These are phyloP conservation scores for Gloeophyllum trabeum DNA, from an alignment of 768 basidiomycete species.

Conservation along the genomic window DNA sequence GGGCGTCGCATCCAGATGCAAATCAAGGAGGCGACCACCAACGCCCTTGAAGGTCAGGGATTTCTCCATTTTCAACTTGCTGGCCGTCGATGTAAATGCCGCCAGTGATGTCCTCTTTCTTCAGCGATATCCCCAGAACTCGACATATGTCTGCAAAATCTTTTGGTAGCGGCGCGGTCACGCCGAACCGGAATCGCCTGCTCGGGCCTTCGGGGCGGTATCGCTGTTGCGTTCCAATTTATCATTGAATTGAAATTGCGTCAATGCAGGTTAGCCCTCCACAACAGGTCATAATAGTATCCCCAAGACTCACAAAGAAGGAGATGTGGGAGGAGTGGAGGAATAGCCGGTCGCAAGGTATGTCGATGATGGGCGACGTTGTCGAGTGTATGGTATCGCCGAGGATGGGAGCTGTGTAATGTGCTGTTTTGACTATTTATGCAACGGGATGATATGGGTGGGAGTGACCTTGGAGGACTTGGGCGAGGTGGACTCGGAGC, in stretches of 20 bases:
- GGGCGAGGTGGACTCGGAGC: constrained; percentile 52
- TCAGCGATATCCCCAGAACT: constrained; percentile 33
- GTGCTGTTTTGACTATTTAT: not conserved
- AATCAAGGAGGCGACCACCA: too few species aligned
- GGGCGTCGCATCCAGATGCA: too few species aligned
- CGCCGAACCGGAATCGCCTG: constrained; percentile 39
- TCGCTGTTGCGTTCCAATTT: constrained; percentile 35
- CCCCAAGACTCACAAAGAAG: constrained; percentile 31
- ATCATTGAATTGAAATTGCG: constrained; percentile 20
- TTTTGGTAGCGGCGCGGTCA: constrained; percentile 45
- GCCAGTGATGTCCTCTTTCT: too few species aligned
- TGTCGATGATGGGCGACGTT: constrained; percentile 10
- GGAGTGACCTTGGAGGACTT: constrained; percentile 32
- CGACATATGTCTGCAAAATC: constrained; percentile 44
- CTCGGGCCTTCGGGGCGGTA: constrained; percentile 22
- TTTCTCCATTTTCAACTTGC: too few species aligned
- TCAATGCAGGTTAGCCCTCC: not conserved
- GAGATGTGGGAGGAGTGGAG: constrained; percentile 51
- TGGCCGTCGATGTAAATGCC: too few species aligned
- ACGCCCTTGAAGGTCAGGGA: too few species aligned
- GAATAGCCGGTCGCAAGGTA: constrained; percentile 33
- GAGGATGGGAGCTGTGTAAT: constrained; percentile 46
- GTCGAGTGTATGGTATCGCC: constrained; percentile 46
- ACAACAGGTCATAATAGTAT: constrained; percentile 3
- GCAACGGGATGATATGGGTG: not conserved